Base-by-base conservation (phyloP, 177 flowering plant species). In the Vitis hybrid region DNA sequence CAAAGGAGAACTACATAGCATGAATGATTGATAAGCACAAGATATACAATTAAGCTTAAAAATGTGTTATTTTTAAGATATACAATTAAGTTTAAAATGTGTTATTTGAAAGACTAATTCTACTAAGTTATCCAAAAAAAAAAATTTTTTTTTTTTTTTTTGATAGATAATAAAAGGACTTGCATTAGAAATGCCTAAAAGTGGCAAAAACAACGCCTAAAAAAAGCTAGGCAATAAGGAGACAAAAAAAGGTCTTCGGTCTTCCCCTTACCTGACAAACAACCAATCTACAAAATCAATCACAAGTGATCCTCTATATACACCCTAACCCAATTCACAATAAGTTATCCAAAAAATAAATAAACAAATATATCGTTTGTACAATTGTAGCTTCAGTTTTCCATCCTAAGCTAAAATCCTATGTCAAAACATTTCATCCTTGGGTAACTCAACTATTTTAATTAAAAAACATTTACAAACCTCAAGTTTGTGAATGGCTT, bases 401-500 rank as follows among this genome's bases (percentile, higher is more conserved):
- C 20, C 12, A 53, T 5, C 50, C 19, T 26, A n/a, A 26, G 13
- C 20, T 63, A 11, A 1, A 10, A 18, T 16, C 19, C 53, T 10
- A 5, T n/a, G 19, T 15, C 34, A 15, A 13, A 26, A 39, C 6
- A 49, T 3, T 9, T 64, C 34, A 52, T 52, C 59, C 29, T 66
- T 7, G n/a, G 16, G 31, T 39, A 62, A 55, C 29, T 18, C 26
- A 75, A 54, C 34, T 19, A 55, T 16, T 20, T 9, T 15, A 16
- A 15, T 53, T 57, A 18, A 57, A 50, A 3, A 48, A 31, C 65
- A 49, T 54, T 19, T 29, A 34, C 76, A 57, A 79, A 94, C 99
- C 98, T 95, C 97, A 68, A 95, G 99, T 80, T 89, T 91, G 80
- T 93, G 99, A 65, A 95, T 90, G 75, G 93, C 88, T 79, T 88